Evolutionary conservation across 2,329 filamentous ascomycete species (phyloP).

Genomic region (Phoma sp.): DNA sequence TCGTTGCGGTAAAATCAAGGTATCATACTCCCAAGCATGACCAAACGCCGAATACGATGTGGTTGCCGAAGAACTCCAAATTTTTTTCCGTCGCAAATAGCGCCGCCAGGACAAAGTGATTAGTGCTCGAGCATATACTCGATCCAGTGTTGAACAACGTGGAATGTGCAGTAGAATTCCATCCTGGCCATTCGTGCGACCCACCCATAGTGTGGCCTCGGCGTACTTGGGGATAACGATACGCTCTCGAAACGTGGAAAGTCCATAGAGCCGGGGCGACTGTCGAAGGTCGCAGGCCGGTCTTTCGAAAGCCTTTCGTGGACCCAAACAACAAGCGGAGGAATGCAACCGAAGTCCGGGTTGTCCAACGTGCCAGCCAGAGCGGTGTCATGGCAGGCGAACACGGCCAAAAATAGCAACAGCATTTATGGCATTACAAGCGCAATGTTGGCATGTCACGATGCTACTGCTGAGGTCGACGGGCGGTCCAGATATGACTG

Average conservation of each 20-base stretch:
- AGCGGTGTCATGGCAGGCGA: constrained; percentile 21
- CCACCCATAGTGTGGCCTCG: neutral
- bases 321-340: constrained; percentile 16
- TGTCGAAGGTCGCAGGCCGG: constrained; percentile 4
- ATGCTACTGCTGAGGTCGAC: constrained; percentile 52
- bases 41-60: constrained; percentile 39
- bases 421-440: constrained; percentile 23
- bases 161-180: constrained; percentile 7
- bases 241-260: constrained; percentile 11
- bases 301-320: constrained; percentile 6
- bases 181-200: constrained; percentile 4
- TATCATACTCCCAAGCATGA: constrained; percentile 40
- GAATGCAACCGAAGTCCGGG: constrained; percentile 16
- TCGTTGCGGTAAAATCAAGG: constrained; percentile 29
- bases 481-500: constrained; percentile 58
- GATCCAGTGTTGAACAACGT: constrained; percentile 2
- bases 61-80: constrained; percentile 33
- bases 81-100: constrained; percentile 28
- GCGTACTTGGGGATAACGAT: neutral
- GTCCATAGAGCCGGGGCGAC: constrained; percentile 10
- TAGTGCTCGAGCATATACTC: neutral
- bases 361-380: constrained; percentile 15
- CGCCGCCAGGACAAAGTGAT: neutral
- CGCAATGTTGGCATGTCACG: constrained; percentile 13
- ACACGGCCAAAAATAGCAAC: constrained; percentile 19